Evolutionary conservation across 176 grass and related monocot species (phyloP).

Genomic region (Typha latifolia): DNA sequence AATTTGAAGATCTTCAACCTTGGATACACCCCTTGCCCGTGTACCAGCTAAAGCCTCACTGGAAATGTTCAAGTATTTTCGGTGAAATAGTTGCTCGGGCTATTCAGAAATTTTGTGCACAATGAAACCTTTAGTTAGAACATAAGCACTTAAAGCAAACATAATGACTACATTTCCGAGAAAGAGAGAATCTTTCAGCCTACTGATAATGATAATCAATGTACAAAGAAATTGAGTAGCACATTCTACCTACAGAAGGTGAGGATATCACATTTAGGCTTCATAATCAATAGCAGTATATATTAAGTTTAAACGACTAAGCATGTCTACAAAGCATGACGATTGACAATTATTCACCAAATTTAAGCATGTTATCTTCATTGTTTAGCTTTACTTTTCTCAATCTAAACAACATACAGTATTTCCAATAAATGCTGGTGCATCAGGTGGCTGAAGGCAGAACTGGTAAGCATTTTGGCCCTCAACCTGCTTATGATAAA

Average conservation of each 20-base stretch:
- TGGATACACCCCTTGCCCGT: constrained; percentile 66
- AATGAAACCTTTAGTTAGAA: constrained; percentile 54
- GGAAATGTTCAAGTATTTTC: constrained; percentile 83
- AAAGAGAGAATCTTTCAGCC: background rate
- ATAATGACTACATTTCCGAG: background rate
- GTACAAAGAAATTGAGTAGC: no score
- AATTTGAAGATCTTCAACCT: constrained; percentile 58
- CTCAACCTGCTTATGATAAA: constrained; percentile 38
- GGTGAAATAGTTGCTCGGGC: constrained; percentile 99
- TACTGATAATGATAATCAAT: background rate
- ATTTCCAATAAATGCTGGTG: constrained; percentile 89
- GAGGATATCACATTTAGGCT: no score
- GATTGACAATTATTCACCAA: background rate
- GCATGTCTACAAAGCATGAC: background rate
- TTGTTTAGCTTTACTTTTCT: background rate
- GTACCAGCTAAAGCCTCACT: constrained; percentile 97
- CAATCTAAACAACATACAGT: constrained; percentile 58
- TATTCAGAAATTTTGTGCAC: constrained; percentile 78
- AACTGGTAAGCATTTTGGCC: constrained; percentile 96
- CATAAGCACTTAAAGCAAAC: constrained; percentile 5
- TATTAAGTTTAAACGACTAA: background rate
- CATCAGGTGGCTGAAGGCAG: constrained; percentile 73
- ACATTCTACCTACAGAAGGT: no score
- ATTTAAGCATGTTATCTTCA: background rate
- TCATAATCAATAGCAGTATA: no score